Base-by-base conservation (phyloP, 768 basidiomycete species). In the Suillus weaverae region DNA sequence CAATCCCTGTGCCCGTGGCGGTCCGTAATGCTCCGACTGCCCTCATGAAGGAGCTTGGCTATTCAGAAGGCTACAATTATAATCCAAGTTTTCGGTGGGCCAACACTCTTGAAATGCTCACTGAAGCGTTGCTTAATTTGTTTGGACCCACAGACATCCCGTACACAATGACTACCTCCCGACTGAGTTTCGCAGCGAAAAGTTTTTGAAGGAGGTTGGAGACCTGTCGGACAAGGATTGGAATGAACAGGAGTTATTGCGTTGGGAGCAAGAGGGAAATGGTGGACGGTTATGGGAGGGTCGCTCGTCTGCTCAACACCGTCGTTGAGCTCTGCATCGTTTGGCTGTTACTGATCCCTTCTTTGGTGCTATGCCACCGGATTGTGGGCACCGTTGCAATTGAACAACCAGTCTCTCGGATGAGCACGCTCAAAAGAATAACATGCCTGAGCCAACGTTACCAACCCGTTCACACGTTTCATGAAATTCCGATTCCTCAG, bases 1-100 rank as follows among this genome's bases (percentile, higher is more conserved):
- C 84, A 13, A 70, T 84, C 56, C 82, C 87, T 4, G 90, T 95
- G 1, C 94, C 94, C 1, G 70, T 92, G 63, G 80, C 83, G 43
- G 82, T 94, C 69, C 84, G 94, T 36, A 94, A 95, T 74, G 91
- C 91, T 10, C 91, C 92, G 3, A 92, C 91, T 3, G 68, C 67
- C 22, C 71, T 92, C 11, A 89, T 91, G 88, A 87, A 88, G 71
- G 81, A 86, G 32, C 79, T 91, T 2, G 88, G 86, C 26, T 91
- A 90, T 70, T 87, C 87, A 1, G 78, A 84, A 67, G 84, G 80
- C 26, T 92, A 92, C 67, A 74, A 72, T 61, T 92, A 87, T 67
- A 87, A 90, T 73, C 89, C 89, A 10, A 78, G 75, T 33, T 90
- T 82, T 70, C 73, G 69, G 82, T 86, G 65, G 70, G 84, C 71